These are phyloP conservation scores for Cryphonectria japonica DNA, from an alignment of 2,329 filamentous ascomycete genomes.

Conservation along the genomic window DNA sequence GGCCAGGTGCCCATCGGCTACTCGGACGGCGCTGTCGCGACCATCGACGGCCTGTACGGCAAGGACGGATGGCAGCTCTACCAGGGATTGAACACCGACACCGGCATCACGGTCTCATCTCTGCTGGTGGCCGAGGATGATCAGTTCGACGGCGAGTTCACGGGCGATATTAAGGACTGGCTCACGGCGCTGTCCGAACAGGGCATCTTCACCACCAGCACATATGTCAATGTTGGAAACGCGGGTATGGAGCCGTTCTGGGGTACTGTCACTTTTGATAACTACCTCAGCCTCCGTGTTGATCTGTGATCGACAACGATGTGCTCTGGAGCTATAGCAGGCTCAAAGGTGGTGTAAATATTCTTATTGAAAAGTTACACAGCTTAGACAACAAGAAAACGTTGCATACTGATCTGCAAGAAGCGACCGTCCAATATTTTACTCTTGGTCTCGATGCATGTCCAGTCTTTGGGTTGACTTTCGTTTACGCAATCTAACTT, in stretches of 20 bases:
- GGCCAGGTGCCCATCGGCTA: constrained; percentile 50
- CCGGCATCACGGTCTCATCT: constrained; percentile 46
- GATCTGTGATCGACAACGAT: constrained; percentile 27
- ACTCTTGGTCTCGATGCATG: too few relatives aligned
- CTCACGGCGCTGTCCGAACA: constrained; percentile 42
- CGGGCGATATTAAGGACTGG: constrained; percentile 48
- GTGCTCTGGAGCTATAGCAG: neutral
- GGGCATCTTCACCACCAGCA: constrained; percentile 41
- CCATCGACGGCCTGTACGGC: constrained; percentile 41
- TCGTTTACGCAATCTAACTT: too few relatives aligned
- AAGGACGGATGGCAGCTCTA: constrained; percentile 46
- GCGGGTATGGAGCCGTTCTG: constrained; percentile 39
- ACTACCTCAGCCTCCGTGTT: constrained; percentile 32
- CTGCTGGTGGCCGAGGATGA: constrained; percentile 40
- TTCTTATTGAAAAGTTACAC: too few relatives aligned
- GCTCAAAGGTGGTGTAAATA: neutral
- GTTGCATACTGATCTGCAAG: neutral
- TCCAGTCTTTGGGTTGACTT: too few relatives aligned
- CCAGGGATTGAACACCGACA: constrained; percentile 46
- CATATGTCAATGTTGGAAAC: constrained; percentile 49
- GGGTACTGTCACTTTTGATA: constrained; percentile 34
- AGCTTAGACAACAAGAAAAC: too few relatives aligned
- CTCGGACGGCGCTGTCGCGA: constrained; percentile 39
- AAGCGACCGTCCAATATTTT: too few relatives aligned
- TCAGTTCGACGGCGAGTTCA: constrained; percentile 44